Conservation (phyloP, 2,329 filamentous ascomycete species). For the Dothidotthia symphoricarpi region DNA sequence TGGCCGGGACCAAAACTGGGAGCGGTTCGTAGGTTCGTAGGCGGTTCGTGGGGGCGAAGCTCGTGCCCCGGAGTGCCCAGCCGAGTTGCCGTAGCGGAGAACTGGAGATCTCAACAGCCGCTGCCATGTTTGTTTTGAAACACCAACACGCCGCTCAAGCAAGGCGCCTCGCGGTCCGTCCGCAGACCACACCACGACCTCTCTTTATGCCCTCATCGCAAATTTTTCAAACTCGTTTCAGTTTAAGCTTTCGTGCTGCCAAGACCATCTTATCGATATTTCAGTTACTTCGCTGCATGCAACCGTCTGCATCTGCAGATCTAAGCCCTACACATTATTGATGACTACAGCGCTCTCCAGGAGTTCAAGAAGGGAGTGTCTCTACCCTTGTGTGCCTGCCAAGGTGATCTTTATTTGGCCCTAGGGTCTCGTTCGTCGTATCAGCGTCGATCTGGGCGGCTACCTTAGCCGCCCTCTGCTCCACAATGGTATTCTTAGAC, state of each 20-base stretch:
- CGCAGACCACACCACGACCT: no score
- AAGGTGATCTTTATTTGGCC: conserved; percentile 28
- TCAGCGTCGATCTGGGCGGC: conserved; percentile 29
- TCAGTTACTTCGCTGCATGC: neutral
- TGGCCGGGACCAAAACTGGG: no score
- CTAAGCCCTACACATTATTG: conserved; percentile 36
- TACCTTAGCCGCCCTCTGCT: conserved; percentile 29
- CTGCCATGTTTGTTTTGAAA: no score
- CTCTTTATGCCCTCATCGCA: no score
- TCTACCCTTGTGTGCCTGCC: conserved; percentile 18
- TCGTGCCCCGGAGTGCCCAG: no score
- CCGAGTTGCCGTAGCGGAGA: conserved; percentile 7
- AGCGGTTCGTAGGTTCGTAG: no score
- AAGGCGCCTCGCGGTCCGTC: no score
- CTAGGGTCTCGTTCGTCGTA: conserved; percentile 21
- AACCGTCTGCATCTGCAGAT: conserved; percentile 24
- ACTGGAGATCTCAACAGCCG: neutral
- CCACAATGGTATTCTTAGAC: conserved; percentile 37
- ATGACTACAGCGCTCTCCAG: conserved; percentile 23
- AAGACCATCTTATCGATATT: no score
- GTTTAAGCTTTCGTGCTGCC: no score
- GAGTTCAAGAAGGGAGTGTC: conserved; percentile 10
- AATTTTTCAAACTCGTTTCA: no score
- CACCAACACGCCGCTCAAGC: no score
- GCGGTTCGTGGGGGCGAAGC: no score